Base-by-base conservation (phyloP, 1,284 basidiomycete species). In the Schizophyllum amplum region DNA sequence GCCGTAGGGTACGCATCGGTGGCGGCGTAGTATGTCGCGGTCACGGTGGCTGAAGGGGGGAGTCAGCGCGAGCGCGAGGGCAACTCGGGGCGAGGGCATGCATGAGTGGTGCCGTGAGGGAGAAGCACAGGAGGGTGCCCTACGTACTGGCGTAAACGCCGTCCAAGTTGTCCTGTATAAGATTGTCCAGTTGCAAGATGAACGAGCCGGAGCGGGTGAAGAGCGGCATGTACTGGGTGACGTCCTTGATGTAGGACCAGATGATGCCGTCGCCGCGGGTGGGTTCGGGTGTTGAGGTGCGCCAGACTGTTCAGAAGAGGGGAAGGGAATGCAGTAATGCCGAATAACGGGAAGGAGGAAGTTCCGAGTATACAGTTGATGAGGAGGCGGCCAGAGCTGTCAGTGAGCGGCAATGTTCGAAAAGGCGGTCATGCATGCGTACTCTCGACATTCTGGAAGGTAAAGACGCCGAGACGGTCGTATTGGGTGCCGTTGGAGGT, bases 211-310 rank as follows among this genome's bases (percentile, higher is more conserved):
- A 70, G 59, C 82, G 76, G 1, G 80, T 73, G 65, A 90, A 90
- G 25, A 90, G 75, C 2, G 86, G 86, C 4, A 77, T 80, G 61
- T 84, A 91, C 42, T 81, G 80, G 9, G 87, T 86, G 24, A 85
- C 86, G 62, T 90, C 89, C 65, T 90, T 91, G 63, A 81, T 68
- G 63, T 86, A 84, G 0, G 86, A 89, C 88, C 87, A 91, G 54
- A 89, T 82, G 60, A 90, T 89, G 3, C 88, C 88, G 53, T 81
- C 76, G 33, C 33, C 33, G 1, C 77, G 59, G 0, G 83, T 86
- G 0, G 88, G 88, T 65, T 91, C 88, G 0, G 88, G 84, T 15
- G 88, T 91, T 0, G 87, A 89, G 21, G 86, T 90, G 42, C 88
- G 76, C 88, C 88, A 90, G 54, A 91, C 86, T 76, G n/a, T 25